Conservation (phyloP, 768 basidiomycete genomes). For the Amanita molliuscula region DNA sequence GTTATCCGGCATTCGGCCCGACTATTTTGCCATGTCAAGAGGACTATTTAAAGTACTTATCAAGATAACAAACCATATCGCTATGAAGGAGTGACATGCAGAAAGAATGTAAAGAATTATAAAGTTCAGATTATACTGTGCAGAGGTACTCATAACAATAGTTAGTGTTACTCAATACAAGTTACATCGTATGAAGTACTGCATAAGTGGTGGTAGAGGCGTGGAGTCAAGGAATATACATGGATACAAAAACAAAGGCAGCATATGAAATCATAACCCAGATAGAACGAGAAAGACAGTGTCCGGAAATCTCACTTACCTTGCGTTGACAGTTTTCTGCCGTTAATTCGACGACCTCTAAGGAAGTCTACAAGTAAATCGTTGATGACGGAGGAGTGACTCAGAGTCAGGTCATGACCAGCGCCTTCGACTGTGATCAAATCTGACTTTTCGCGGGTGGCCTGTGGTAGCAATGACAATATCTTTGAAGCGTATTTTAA, state of each 20-base stretch:
- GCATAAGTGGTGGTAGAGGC: not conserved
- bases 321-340: not conserved
- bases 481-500: slow-evolving; percentile 43
- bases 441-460: slow-evolving; percentile 22
- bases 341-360: slow-evolving; percentile 6
- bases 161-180: not conserved
- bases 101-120: not conserved
- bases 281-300: not conserved
- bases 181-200: not conserved
- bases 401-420: slow-evolving; percentile 41
- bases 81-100: not conserved
- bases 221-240: not conserved
- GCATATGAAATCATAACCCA: not conserved
- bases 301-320: not conserved
- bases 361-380: slow-evolving; percentile 25
- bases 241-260: slow-evolving; percentile 1
- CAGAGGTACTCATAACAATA: not conserved
- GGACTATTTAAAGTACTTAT: too few relatives aligned
- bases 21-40: too few relatives aligned
- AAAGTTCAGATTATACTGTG: not conserved
- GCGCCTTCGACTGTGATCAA: slow-evolving; percentile 41
- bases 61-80: not conserved
- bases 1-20: too few relatives aligned
- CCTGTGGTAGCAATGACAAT: slow-evolving; percentile 28
- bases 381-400: slow-evolving; percentile 25